phyloP scores from a whole-genome alignment of 2,329 filamentous ascomycete species.

The Xylariaceae sp. region DNA sequence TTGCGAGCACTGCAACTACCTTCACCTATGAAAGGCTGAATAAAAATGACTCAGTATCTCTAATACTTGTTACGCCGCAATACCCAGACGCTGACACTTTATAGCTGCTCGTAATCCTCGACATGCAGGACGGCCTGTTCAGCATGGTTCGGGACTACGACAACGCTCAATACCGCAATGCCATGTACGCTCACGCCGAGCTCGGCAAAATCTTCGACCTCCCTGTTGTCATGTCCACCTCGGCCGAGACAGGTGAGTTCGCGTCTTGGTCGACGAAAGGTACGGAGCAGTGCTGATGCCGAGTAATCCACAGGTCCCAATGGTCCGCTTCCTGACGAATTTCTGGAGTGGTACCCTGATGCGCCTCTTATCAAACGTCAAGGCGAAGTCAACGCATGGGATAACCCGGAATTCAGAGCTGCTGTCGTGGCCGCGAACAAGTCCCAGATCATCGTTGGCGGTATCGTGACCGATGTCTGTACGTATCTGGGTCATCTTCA shows the following conservation, averaged over 20 bases:
- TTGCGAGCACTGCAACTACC: conserved; percentile 8
- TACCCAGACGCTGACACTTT: conserved; percentile 22
- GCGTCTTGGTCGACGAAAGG: neutral
- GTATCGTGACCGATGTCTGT: conserved; percentile 73
- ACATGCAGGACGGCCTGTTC: conserved; percentile 57
- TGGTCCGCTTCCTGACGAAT: conserved; percentile 65
- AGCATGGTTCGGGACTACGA: conserved; percentile 62
- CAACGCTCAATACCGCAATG: conserved; percentile 59
- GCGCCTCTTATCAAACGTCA: conserved; percentile 63
- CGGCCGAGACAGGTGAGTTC: conserved; percentile 49
- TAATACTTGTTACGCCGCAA: neutral
- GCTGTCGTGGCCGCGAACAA: conserved; percentile 62
- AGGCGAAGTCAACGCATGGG: conserved; percentile 75
- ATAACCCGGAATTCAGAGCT: conserved; percentile 63
- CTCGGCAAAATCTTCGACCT: conserved; percentile 63
- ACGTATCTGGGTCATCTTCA: too few relatives aligned
- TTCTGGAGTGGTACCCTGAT: conserved; percentile 62
- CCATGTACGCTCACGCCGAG: conserved; percentile 63
- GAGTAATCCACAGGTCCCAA: conserved; percentile 71
- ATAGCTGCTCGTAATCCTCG: conserved; percentile 53
- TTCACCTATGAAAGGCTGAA: conserved; percentile 32
- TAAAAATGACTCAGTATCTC: conserved; percentile 26
- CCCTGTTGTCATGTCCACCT: conserved; percentile 67
- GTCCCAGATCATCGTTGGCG: conserved; percentile 67
- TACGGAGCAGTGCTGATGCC: too few relatives aligned